These are phyloP conservation scores for Pouteria campechiana DNA, from an alignment of 179 eudicot species.

Conservation along the genomic window DNA sequence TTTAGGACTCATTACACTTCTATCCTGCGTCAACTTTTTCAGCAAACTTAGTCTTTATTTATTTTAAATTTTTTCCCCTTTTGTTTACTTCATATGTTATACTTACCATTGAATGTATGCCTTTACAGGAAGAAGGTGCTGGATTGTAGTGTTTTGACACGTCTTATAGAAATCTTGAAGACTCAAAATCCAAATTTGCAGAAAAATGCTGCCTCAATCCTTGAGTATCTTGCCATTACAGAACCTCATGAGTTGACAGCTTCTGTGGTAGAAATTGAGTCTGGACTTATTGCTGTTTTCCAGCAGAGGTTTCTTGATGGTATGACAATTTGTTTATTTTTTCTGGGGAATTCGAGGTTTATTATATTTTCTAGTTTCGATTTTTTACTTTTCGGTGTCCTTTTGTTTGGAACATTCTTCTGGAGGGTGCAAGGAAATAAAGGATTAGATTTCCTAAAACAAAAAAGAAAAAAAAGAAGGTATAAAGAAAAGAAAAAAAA, in stretches of 20 bases:
- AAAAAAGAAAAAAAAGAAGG: no score
- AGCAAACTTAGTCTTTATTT: no score
- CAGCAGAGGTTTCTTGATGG: conserved; percentile 40
- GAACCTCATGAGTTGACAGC: conserved; percentile 29
- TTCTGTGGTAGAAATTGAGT: conserved; percentile 31
- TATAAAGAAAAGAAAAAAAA: no score
- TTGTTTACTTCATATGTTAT: no score
- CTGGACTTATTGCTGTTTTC: conserved; percentile 43
- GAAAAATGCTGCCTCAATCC: conserved; percentile 59
- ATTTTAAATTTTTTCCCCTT: no score
- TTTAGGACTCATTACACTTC: no score
- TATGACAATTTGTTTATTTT: conserved; percentile 10
- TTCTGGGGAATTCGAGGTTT: not conserved
- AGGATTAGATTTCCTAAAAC: no score
- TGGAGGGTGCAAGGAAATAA: no score
- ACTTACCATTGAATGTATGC: no score
- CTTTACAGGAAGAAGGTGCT: no score
- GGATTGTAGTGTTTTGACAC: conserved; percentile 37
- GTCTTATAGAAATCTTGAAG: conserved; percentile 46
- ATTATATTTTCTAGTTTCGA: not conserved
- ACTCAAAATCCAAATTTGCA: conserved; percentile 34
- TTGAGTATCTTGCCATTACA: conserved; percentile 42
- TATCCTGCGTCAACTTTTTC: no score
- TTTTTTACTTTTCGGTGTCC: conserved; percentile 1
- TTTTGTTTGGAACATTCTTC: no score